phyloP scores from a whole-genome alignment of 345 rosid species.

The Citrus hindsii region DNA sequence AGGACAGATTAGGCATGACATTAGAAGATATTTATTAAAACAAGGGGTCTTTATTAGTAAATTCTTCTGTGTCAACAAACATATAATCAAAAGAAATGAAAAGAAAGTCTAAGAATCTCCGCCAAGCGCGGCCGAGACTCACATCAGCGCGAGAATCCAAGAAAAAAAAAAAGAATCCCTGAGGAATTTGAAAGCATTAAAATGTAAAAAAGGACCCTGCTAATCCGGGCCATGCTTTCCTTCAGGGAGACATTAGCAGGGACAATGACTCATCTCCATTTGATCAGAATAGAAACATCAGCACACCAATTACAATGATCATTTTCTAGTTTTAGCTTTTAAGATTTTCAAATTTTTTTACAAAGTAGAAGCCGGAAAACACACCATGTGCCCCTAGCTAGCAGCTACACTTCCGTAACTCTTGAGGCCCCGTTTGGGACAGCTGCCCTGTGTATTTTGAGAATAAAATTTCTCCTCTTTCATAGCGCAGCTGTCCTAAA shows the following conservation, averaged over 20 bases:
- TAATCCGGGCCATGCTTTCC: slow-evolving; percentile 1
- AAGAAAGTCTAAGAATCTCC: slow-evolving; percentile 7
- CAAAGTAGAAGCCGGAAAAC: too few relatives aligned
- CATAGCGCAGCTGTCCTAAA: too few relatives aligned
- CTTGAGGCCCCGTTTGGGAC: too few relatives aligned
- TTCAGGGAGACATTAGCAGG: slow-evolving; percentile 1
- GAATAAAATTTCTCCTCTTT: too few relatives aligned
- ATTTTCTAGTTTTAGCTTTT: neutral
- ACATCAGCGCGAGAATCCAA: slow-evolving; percentile 6
- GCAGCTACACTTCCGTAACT: too few relatives aligned
- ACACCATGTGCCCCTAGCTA: too few relatives aligned
- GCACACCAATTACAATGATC: neutral
- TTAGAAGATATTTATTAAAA: neutral
- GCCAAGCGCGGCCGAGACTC: slow-evolving; percentile 7
- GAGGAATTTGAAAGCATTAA: neutral
- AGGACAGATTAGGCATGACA: neutral
- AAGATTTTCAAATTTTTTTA: too few relatives aligned
- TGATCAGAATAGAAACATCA: neutral
- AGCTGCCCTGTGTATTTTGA: too few relatives aligned
- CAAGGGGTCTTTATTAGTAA: neutral
- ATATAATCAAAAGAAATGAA: neutral
- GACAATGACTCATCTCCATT: neutral
- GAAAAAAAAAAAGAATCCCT: neutral
- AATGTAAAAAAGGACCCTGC: neutral
- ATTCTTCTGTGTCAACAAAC: neutral